Base-by-base conservation (phyloP, 2,329 filamentous ascomycete genomes). In the Stylonectria norvegica region DNA sequence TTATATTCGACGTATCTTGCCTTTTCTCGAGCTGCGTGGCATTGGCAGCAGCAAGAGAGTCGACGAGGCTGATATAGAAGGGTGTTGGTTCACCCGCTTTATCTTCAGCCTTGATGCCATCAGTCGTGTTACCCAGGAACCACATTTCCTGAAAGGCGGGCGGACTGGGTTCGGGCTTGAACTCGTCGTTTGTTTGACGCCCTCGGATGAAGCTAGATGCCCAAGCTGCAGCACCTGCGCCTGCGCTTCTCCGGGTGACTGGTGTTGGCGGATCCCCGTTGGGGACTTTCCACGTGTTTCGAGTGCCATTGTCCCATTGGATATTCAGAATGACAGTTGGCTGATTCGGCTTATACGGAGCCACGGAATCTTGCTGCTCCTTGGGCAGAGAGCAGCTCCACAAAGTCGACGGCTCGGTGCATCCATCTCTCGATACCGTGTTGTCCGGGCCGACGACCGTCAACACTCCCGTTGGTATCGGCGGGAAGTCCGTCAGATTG, bases 361-460 rank as follows among this genome's bases (percentile, higher is more conserved):
- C 67, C 30, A 83, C 78, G 1, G 75, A 72, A 4, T 74, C 65
- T 30, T 90, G 86, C 44, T 87, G 67, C 52, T 89, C 87, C 59
- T 89, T 89, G 3, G 90, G 89, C 12, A 95, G 65, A 9, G 83
- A 77, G 61, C 90, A 97, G 59, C 85, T 94, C 90, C 90, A 97
- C 39, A 93, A 64, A 0, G 85, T 86, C 8, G 79, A 72, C 1
- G 85, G 85, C 6, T 73, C 69, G 4, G 90, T 81, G 52, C 90
- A 97, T 5, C 77, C 79, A 16, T 78, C 78, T 38, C 79, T 75
- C n/a, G 78, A 68, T 2, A 75, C 67, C 0, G 76, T 75, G 35
- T 85, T 81, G 51, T 86, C 78, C 0, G 89, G 80, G 5, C 84
- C 85, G 12, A 86, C 78, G 12, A 96, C 76, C 0, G 88, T 94